Evolutionary conservation across 75 land plant genomes (phyloP).

Genomic region (Chamaecyparis obtusa): DNA sequence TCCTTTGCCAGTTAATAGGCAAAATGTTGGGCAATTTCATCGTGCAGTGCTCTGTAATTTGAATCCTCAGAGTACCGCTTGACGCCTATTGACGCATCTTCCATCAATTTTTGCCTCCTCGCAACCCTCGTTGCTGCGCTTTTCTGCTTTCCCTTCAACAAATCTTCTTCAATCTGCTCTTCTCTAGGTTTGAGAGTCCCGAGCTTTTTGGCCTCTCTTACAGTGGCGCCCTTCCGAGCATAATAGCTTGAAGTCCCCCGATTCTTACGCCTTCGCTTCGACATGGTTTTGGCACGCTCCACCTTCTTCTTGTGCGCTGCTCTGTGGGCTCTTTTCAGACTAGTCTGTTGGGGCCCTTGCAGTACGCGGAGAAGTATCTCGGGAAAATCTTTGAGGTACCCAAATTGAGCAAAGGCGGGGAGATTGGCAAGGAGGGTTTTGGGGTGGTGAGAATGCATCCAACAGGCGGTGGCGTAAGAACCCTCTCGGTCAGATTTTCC

Average conservation of each 20-base stretch:
- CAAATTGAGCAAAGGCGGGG: slow-evolving; percentile 39
- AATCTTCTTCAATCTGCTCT: slow-evolving; percentile 22
- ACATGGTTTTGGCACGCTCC: neutral
- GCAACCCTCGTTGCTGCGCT: slow-evolving; percentile 26
- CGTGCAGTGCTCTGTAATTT: slow-evolving; percentile 38
- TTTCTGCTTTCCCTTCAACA: slow-evolving; percentile 11
- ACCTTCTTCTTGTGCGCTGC: slow-evolving; percentile 8
- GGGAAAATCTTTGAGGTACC: slow-evolving; percentile 74
- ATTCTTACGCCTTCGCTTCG: too few species aligned
- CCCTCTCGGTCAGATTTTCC: slow-evolving; percentile 71
- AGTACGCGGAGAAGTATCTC: slow-evolving; percentile 58
- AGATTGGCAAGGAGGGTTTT: slow-evolving; percentile 54
- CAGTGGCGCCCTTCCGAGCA: slow-evolving; percentile 31
- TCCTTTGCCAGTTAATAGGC: slow-evolving; percentile 47
- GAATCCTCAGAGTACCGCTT: slow-evolving; percentile 31
- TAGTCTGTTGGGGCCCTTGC: slow-evolving; percentile 24
- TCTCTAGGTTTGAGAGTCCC: slow-evolving; percentile 20
- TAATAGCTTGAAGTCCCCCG: slow-evolving; percentile 9
- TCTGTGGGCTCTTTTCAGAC: neutral
- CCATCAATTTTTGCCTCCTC: slow-evolving; percentile 33
- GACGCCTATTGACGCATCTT: slow-evolving; percentile 29
- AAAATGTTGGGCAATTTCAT: slow-evolving; percentile 44
- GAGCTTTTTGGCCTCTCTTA: slow-evolving; percentile 14
- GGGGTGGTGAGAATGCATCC: slow-evolving; percentile 69
- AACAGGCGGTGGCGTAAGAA: slow-evolving; percentile 56